Conservation (phyloP, 2,329 filamentous ascomycete species). For the Capronia americana region DNA sequence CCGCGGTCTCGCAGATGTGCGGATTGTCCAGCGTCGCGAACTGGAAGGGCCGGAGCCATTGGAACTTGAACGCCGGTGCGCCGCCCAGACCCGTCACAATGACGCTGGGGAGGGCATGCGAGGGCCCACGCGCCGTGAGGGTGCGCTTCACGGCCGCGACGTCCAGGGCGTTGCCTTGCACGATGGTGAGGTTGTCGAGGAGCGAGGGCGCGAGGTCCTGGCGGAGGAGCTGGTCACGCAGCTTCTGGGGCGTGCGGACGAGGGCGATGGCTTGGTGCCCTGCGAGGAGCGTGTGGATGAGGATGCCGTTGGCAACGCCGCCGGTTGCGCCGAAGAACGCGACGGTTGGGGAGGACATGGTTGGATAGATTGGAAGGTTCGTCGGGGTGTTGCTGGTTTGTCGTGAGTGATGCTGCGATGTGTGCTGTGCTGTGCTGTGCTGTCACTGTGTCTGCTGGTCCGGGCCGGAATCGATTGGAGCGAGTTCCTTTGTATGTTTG, state of each 20-base stretch:
- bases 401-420: background rate
- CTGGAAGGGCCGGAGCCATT: constrained; percentile 40
- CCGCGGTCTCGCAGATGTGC: constrained; percentile 45
- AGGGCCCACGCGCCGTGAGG: constrained; percentile 42
- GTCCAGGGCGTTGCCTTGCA: constrained; percentile 56
- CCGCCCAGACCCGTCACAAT: constrained; percentile 58
- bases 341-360: constrained; percentile 44
- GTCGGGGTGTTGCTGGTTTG: background rate
- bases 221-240: constrained; percentile 50
- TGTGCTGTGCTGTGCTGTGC: too few species aligned
- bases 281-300: constrained; percentile 53
- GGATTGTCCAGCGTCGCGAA: constrained; percentile 45
- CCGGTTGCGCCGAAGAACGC: constrained; percentile 62
- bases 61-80: constrained; percentile 34
- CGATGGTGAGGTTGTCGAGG: constrained; percentile 53
- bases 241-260: constrained; percentile 58
- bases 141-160: constrained; percentile 49
- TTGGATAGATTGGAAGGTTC: background rate
- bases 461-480: too few species aligned
- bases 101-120: constrained; percentile 46
- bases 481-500: too few species aligned
- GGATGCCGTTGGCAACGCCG: constrained; percentile 53
- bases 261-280: constrained; percentile 54
- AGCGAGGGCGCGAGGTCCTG: constrained; percentile 50
- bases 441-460: too few species aligned